phyloP scores from a whole-genome alignment of 345 rosid genomes.

The Eucalyptus virginea region DNA sequence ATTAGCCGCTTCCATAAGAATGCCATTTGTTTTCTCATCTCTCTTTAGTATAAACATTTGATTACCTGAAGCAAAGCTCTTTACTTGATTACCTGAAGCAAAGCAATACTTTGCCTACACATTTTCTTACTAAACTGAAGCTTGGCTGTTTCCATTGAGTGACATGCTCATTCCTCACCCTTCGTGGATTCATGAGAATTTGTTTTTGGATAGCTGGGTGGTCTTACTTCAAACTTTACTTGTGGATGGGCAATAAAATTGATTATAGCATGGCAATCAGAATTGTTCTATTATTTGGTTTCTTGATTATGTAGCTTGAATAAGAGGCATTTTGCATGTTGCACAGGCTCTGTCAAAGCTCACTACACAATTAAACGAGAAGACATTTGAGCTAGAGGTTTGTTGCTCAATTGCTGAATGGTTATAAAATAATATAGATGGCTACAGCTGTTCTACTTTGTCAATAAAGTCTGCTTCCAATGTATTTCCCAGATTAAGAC shows the following conservation, averaged over 20 bases:
- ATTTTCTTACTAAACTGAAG: not conserved
- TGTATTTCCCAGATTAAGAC: conserved; percentile 37
- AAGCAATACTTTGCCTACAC: not conserved
- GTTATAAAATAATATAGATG: not conserved
- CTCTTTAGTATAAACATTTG: not conserved
- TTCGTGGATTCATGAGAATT: not conserved
- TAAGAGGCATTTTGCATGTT: not conserved
- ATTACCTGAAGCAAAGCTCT: not conserved
- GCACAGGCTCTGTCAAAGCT: conserved; percentile 46
- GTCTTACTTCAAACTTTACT: not conserved
- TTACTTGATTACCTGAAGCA: not conserved
- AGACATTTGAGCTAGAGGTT: conserved; percentile 67
- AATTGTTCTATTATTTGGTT: not conserved
- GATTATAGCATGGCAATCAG: not conserved
- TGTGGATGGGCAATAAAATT: not conserved
- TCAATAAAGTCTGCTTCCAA: not conserved
- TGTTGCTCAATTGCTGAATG: not conserved
- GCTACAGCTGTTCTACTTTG: not conserved
- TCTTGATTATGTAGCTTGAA: not conserved
- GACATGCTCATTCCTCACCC: not conserved
- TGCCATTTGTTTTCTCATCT: not conserved
- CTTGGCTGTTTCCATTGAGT: not conserved
- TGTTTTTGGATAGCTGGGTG: not conserved
- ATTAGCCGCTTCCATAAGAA: not conserved
- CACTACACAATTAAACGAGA: conserved; percentile 44